Base-by-base conservation (phyloP, 768 basidiomycete species). In the Amanita polypyramis region DNA sequence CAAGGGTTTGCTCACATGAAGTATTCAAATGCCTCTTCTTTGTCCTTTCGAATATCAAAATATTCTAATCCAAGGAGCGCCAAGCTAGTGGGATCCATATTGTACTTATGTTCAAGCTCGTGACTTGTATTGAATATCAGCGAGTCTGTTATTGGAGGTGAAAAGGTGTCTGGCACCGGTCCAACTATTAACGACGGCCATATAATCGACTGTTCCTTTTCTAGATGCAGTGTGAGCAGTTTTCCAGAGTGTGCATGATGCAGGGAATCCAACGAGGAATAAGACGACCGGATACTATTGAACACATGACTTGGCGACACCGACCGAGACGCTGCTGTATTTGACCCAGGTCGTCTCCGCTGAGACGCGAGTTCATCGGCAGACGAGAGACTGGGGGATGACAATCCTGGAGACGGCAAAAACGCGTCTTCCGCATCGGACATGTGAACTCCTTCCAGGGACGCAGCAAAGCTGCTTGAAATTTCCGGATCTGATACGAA, bases 51-150 rank as follows among this genome's bases (percentile, higher is more conserved):
- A 42, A 90, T 85, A 59, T 89, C 86, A 41, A 75, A 74, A 34
- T 82, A 58, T 54, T 90, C 87, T 36, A 87, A 65, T 7, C 74
- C 87, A 51, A 80, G 73, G 45, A 89, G 63, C 1, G 80, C 78
- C 21, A 90, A 66, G 62, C 86, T 89, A 11, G 87, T 90, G 1
- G 87, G 80, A 60, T 90, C 87, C 84, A 90, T 87, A 54, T 90
- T 89, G 54, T 84, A 90, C 55, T 75, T 73, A 39, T 76, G 71
- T 50, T 88, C 85, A 46, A 68, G 61, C 48, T 70, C 73, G 45
- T 67, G 70, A 50, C 60, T 72, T 23, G 70, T 62, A 45, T 76
- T 69, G 59, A 79, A 76, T 6, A 78, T 68, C 29, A 77, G 66
- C 1, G 80, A 72, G 46, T 74, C 70, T 3, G 72, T 64, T 15